Evolutionary conservation across 371 early-diverging fungal genomes (phyloP), one percentile per base, ranked within the genome.

Genomic region (Blyttiomyces sp.): DNA sequence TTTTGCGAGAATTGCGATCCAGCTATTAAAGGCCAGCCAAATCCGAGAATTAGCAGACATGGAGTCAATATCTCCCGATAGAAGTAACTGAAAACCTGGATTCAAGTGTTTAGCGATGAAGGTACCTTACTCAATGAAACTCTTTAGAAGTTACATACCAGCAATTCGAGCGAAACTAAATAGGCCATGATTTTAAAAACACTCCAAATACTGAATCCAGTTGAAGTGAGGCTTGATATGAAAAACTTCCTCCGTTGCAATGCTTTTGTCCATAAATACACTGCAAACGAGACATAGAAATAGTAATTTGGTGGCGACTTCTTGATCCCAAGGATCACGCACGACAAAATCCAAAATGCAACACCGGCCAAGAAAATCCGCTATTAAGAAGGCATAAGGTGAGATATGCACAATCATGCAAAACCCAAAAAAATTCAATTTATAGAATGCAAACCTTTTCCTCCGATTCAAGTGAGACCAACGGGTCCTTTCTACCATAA

Each of bases 291-390:
- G 1, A 82, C 76, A 54, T 96, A 96, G 0, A 84, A 82, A 70
- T 95, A 92, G 73, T 96, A 95, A 67, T 88, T 82, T 7, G 61
- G 56, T 3, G 93, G 93, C 59, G 92, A 89, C 17, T 85, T 71
- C 72, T 94, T 91, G 24, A 83, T 56, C 49, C 74, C 79, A 21
- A 93, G 71, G 53, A 89, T 68, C 11, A 62, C 59, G 0, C 67
- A 70, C 17, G 90, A 66, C 0, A 61, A 57, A 11, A 45, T 57
- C 55, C 85, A 77, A 0, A 75, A 61, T 0, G 76, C 27, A 2
- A 68, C 17, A 0, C 85, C 75, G 23, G 28, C 39, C 9, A 4
- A 13, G 31, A 52, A 39, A 4, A 64, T 50, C n/a, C n/a, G n/a
- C n/a, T n/a, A n/a, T n/a, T n/a, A n/a, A n/a, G n/a, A n/a, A n/a